Evolutionary conservation across 1,284 basidiomycete genomes (phyloP), one percentile per base, ranked within the genome.

Genomic region (Erythrobasidium hasegawianum): DNA sequence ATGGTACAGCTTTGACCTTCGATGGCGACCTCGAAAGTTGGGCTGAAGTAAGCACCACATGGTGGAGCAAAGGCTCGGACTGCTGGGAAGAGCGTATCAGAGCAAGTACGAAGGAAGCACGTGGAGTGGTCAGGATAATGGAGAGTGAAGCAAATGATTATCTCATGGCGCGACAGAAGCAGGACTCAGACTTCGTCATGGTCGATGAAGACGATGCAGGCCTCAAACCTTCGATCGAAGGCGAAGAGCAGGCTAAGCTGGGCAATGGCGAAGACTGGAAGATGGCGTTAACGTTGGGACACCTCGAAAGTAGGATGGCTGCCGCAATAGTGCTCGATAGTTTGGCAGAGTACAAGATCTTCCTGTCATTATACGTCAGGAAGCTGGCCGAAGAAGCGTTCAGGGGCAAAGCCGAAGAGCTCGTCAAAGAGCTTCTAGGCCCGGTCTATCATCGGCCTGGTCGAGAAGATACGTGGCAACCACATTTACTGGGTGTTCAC

Each of bases 311-410:
- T 53, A 83, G 85, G 68, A 77, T 94, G 76, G 84, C 86, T 2
- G 84, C 88, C 11, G 83, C 81, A 68, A 76, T 85, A 45, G 78
- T 93, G 41, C 87, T 90, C 18, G 92, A 90, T 71, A 84, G 69
- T 26, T 69, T 85, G n/a, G 78, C 80, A 53, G 92, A 96, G 78
- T 93, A 88, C 77, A 87, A 85, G 77, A 82, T 86, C 72, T 85
- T 84, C 66, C 75, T 95, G 71, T 72, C 86, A 62, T 73, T 85
- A 71, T 95, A 94, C 77, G 86, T 89, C 55, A 87, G 85, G 79
- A 86, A 84, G 77, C 81, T 96, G 53, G 89, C 86, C 39, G 88
- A 94, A 71, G 90, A 93, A 75, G 89, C 87, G 0, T 90, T 91
- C 76, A 81, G 84, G 68, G 86, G 81, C 29, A 90, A 91, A 74